Evolutionary conservation across 2,329 filamentous ascomycete genomes (phyloP).

Genomic region (Onygena corvina): DNA sequence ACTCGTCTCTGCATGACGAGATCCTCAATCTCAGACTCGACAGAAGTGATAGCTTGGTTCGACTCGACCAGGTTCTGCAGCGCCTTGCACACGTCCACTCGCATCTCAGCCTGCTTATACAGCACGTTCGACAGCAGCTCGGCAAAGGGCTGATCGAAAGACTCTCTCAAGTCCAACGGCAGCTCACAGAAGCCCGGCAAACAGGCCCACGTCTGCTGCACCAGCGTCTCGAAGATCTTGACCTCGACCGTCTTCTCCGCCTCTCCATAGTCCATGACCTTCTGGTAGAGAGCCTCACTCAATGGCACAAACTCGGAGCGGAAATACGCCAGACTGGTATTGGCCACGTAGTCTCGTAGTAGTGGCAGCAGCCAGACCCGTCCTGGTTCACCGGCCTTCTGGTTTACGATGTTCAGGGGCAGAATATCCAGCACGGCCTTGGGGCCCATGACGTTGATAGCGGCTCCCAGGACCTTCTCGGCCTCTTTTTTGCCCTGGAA

Average conservation of each 20-base stretch:
- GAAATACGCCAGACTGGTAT: slow-evolving; percentile 79
- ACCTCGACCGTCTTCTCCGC: slow-evolving; percentile 87
- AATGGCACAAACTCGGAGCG: slow-evolving; percentile 73
- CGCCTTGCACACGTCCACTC: slow-evolving; percentile 74
- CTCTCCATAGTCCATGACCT: slow-evolving; percentile 67
- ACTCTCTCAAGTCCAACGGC: slow-evolving; percentile 61
- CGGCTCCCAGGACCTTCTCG: slow-evolving; percentile 77
- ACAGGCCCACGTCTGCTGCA: slow-evolving; percentile 89
- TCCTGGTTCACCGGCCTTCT: slow-evolving; percentile 64
- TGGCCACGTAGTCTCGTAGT: slow-evolving; percentile 76
- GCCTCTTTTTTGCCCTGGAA: slow-evolving; percentile 93
- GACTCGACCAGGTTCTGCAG: slow-evolving; percentile 83
- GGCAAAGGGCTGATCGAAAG: slow-evolving; percentile 80
- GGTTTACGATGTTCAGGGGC: slow-evolving; percentile 72
- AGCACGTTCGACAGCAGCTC: slow-evolving; percentile 83
- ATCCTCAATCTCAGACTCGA: slow-evolving; percentile 58
- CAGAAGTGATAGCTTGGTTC: slow-evolving; percentile 64
- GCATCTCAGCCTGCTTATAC: slow-evolving; percentile 80
- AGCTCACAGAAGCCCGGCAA: slow-evolving; percentile 91
- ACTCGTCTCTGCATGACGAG: slow-evolving; percentile 67
- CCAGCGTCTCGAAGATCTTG: slow-evolving; percentile 94
- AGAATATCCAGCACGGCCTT: slow-evolving; percentile 69
- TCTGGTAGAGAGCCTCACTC: slow-evolving; percentile 81
- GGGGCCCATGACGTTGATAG: slow-evolving; percentile 80
- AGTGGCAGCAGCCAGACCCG: slow-evolving; percentile 91